phyloP scores from a whole-genome alignment of 257 asterid genomes.

The Nicotiana paniculata region DNA sequence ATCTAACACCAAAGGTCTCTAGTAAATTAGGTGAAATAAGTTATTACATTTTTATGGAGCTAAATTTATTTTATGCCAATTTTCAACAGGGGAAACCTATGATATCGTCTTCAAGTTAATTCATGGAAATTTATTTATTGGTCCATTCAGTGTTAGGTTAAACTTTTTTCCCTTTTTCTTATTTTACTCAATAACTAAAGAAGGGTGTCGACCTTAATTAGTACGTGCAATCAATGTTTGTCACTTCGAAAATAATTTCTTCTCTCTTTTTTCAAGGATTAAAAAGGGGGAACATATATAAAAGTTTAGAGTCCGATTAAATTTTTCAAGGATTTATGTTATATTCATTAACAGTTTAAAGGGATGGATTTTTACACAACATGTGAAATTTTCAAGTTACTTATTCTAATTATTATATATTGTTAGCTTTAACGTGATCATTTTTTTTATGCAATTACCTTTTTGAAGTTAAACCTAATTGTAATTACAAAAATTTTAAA shows the following conservation, averaged over 20 bases:
- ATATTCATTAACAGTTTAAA: no score
- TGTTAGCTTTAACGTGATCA: neutral
- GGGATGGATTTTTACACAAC: no score
- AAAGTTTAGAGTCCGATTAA: neutral
- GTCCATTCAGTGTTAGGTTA: no score
- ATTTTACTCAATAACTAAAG: neutral
- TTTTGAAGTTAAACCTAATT: neutral
- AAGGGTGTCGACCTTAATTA: neutral
- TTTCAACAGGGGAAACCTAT: neutral
- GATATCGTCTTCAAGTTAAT: no score
- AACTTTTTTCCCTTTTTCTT: neutral
- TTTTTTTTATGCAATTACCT: neutral
- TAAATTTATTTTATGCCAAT: neutral
- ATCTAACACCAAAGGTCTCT: no score
- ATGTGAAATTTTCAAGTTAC: neutral
- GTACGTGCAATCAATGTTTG: neutral
- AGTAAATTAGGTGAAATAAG: no score
- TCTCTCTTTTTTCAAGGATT: neutral
- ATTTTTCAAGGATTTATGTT: no score
- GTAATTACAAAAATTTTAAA: no score
- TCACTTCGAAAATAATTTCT: neutral
- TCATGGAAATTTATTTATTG: no score
- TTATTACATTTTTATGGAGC: no score
- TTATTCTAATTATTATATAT: neutral
- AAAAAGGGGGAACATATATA: neutral